phyloP scores from a whole-genome alignment of 2,329 filamentous ascomycete genomes.

The Didymellaceae sp. region DNA sequence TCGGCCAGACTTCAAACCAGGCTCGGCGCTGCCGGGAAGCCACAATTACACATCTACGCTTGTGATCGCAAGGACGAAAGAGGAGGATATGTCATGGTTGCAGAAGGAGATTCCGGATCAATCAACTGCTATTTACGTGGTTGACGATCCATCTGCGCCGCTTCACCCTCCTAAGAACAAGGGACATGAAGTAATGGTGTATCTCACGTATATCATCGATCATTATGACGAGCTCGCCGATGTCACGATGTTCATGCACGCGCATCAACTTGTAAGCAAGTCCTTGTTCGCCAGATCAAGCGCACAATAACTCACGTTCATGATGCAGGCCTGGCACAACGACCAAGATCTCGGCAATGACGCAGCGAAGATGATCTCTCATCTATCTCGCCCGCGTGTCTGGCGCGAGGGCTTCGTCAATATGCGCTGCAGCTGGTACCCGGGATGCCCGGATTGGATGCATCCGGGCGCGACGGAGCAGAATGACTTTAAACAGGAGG shows the following conservation, averaged over 20 bases:
- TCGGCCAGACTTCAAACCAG: conserved; percentile 40
- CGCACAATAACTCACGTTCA: not conserved
- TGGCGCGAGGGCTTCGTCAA: conserved; percentile 61
- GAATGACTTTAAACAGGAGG: conserved; percentile 52
- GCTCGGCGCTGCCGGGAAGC: conserved; percentile 49
- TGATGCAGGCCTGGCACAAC: conserved; percentile 61
- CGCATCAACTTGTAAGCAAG: conserved; percentile 54
- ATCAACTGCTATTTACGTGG: conserved; percentile 58
- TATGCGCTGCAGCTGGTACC: conserved; percentile 61
- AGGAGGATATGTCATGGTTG: conserved; percentile 64
- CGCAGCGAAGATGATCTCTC: conserved; percentile 53
- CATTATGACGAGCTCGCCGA: conserved; percentile 66
- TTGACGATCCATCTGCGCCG: conserved; percentile 55
- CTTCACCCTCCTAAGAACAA: conserved; percentile 63
- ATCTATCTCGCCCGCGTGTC: conserved; percentile 55
- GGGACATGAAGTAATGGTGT: conserved; percentile 68
- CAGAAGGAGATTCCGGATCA: conserved; percentile 58
- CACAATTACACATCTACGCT: conserved; percentile 61
- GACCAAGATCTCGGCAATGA: conserved; percentile 57
- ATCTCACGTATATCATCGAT: conserved; percentile 67
- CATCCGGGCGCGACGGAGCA: conserved; percentile 52
- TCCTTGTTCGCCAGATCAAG: not conserved
- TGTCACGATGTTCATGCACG: conserved; percentile 67
- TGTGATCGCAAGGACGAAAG: conserved; percentile 60
- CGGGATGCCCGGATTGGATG: conserved; percentile 63